phyloP scores from a whole-genome alignment of 768 basidiomycete genomes.

The Pleurotus cornucopiae region DNA sequence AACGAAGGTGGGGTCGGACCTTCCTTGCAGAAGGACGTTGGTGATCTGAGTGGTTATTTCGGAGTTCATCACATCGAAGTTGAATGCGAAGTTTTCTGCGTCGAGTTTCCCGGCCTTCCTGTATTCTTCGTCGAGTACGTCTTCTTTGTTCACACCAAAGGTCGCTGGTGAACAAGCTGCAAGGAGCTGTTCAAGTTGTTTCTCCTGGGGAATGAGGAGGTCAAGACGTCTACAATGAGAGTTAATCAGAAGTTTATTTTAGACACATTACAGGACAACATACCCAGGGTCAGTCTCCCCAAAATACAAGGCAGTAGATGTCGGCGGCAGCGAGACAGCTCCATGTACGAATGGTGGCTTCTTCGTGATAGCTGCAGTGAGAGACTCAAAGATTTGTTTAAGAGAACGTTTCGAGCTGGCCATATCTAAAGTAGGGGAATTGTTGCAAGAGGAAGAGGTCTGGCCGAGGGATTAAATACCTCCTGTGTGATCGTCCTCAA shows the following conservation, averaged over 20 bases:
- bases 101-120: conserved; percentile 32
- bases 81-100: conserved; percentile 19
- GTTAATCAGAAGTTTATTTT: background rate
- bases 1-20: conserved; percentile 13
- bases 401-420: background rate
- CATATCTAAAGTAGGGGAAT: background rate
- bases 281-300: background rate
- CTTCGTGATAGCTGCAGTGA: background rate
- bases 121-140: conserved; percentile 30
- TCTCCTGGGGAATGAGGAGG: background rate
- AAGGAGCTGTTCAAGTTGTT: conserved; percentile 17
- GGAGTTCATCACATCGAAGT: conserved; percentile 17
- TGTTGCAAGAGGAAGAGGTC: background rate
- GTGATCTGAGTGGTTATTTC: conserved; percentile 20
- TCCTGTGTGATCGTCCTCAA: background rate
- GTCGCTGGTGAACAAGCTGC: conserved; percentile 25
- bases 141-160: conserved; percentile 24
- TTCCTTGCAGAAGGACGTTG: conserved; percentile 14
- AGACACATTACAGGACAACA: background rate
- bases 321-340: background rate
- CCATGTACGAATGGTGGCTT: background rate
- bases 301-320: background rate
- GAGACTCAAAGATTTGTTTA: background rate
- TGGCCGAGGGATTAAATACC: background rate
- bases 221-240: conserved; percentile 6